Conservation (phyloP, 352 stramenopile genomes). For the Aphanomyces astaci region DNA sequence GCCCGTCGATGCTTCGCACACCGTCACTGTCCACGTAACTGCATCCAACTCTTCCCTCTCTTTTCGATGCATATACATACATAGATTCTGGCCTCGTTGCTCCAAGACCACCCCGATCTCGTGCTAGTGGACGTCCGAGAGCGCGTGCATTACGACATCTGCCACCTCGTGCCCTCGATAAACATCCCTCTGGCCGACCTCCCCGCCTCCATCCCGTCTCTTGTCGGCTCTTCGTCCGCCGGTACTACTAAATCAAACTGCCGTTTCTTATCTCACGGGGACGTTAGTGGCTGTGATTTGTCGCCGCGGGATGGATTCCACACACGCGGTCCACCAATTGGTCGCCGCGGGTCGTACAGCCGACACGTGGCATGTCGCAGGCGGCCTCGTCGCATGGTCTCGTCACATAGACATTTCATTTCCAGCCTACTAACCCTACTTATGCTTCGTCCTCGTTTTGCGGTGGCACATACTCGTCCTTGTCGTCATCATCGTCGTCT, state of each 20-base stretch:
- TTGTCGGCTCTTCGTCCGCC: slow-evolving; percentile 20
- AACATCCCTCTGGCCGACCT: slow-evolving; percentile 52
- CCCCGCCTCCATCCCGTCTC: neutral
- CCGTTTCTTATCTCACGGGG: too few species aligned
- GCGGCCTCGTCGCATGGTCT: slow-evolving; percentile 58
- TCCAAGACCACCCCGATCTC: neutral
- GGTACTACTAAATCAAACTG: too few species aligned
- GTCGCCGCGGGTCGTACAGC: slow-evolving; percentile 31
- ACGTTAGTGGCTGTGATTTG: slow-evolving; percentile 58
- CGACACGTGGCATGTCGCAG: slow-evolving; percentile 53
- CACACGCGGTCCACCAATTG: slow-evolving; percentile 51
- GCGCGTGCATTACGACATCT: slow-evolving; percentile 60
- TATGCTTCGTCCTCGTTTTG: slow-evolving; percentile 29
- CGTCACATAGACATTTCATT: slow-evolving; percentile 42
- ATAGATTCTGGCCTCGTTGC: neutral
- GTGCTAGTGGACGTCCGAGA: slow-evolving; percentile 52
- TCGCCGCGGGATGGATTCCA: slow-evolving; percentile 67
- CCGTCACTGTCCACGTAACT: slow-evolving; percentile 8
- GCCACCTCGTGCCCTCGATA: slow-evolving; percentile 58
- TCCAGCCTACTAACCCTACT: slow-evolving; percentile 54
- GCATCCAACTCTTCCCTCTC: too few species aligned
- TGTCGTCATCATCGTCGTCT: slow-evolving; percentile 43
- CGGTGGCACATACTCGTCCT: slow-evolving; percentile 13
- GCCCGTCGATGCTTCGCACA: neutral
- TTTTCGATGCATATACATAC: too few species aligned